phyloP scores from a whole-genome alignment of 2,329 filamentous ascomycete species.

The Xylariaceae sp. region DNA sequence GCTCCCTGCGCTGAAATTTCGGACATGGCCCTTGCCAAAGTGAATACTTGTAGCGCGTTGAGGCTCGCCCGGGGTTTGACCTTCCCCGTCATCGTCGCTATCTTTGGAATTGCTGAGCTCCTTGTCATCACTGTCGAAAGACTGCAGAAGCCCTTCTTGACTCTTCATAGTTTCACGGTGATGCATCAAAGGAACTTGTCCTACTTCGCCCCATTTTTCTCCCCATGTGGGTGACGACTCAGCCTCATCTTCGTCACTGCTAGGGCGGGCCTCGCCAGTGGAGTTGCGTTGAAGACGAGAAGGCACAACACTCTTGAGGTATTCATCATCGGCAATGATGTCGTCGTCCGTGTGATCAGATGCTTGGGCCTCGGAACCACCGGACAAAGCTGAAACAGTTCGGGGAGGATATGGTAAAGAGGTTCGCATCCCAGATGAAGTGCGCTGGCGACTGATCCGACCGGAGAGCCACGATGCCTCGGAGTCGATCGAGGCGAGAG shows the following conservation, averaged over 20 bases:
- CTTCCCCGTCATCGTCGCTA: conserved; percentile 23
- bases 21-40: conserved; percentile 59
- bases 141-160: conserved; percentile 47
- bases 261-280: conserved; percentile 50
- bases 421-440: conserved; percentile 42
- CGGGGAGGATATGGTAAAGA: conserved; percentile 34
- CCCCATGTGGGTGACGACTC: conserved; percentile 50
- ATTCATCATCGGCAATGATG: conserved; percentile 71
- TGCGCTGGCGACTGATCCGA: conserved; percentile 48
- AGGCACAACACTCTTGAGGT: conserved; percentile 54
- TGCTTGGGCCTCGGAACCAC: conserved; percentile 39
- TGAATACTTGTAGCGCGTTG: conserved; percentile 70
- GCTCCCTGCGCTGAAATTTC: conserved; percentile 74
- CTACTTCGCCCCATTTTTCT: conserved; percentile 51
- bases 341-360: conserved; percentile 54
- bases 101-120: conserved; percentile 30
- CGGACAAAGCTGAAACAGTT: conserved; percentile 55
- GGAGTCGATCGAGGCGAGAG: conserved; percentile 88
- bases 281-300: conserved; percentile 36
- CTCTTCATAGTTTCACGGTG: conserved; percentile 46
- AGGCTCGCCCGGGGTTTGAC: conserved; percentile 33
- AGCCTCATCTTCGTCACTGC: conserved; percentile 56
- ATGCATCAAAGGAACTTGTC: conserved; percentile 47
- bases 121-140: conserved; percentile 34
- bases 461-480: conserved; percentile 96